Conservation (phyloP, 164 flowering plant species). For the Brasenia schreberi region DNA sequence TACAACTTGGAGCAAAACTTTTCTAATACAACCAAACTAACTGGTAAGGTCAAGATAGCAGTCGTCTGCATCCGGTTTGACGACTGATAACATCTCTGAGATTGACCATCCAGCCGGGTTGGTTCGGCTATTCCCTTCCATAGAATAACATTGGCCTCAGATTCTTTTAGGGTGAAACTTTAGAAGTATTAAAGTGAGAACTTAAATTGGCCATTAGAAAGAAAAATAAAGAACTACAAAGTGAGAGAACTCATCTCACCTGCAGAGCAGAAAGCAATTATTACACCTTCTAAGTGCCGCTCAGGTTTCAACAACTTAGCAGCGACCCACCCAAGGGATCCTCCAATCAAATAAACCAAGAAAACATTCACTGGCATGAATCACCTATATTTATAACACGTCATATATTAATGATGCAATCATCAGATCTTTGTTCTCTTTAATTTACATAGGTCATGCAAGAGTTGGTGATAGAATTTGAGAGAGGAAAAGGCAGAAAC, state of each 20-base stretch:
- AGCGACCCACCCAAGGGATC: constrained; percentile 68
- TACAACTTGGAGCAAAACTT: too few species aligned
- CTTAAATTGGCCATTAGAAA: neutral
- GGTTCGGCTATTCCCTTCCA: constrained; percentile 2
- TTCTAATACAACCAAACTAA: too few species aligned
- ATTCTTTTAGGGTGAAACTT: too few species aligned
- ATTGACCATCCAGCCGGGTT: constrained; percentile 6
- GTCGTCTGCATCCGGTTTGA: neutral
- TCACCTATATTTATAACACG: constrained; percentile 45
- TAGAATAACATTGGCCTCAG: too few species aligned
- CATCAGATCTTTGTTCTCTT: neutral
- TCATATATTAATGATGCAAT: too few species aligned
- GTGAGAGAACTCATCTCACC: constrained; percentile 22
- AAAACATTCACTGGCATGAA: constrained; percentile 90
- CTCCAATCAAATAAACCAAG: constrained; percentile 61
- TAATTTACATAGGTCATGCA: neutral
- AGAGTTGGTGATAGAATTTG: neutral
- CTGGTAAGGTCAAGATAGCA: constrained; percentile 2
- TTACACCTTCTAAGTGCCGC: constrained; percentile 54
- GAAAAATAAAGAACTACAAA: neutral
- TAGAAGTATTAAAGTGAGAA: neutral
- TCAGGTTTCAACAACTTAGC: constrained; percentile 64
- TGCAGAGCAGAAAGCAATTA: constrained; percentile 71
- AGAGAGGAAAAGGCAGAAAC: neutral
- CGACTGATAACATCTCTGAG: constrained; percentile 2